phyloP scores from a whole-genome alignment of 2,329 filamentous ascomycete genomes.

The Claviceps sp. region DNA sequence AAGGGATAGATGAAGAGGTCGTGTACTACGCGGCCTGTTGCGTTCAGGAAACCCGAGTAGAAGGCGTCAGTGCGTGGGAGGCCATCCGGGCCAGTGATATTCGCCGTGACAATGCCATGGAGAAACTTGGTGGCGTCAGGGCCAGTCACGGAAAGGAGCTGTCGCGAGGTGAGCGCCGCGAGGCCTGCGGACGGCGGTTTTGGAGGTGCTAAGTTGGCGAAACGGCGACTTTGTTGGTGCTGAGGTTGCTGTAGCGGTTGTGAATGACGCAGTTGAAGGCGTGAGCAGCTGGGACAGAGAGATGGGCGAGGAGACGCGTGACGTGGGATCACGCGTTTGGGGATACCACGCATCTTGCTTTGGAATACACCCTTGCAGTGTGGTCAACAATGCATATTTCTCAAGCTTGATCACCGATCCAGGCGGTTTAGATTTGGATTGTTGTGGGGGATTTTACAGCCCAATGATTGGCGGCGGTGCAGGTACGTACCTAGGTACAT shows the following conservation, averaged over 20 bases:
- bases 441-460: too few species aligned
- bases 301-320: slow-evolving; percentile 14
- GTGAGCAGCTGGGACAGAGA: slow-evolving; percentile 5
- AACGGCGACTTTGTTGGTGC: slow-evolving; percentile 17
- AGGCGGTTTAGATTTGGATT: not conserved
- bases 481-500: too few species aligned
- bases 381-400: not conserved
- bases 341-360: slow-evolving; percentile 1
- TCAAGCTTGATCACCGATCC: not conserved
- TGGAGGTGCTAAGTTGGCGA: slow-evolving; percentile 19
- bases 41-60: slow-evolving; percentile 78
- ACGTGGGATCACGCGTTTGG: slow-evolving; percentile 12
- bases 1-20: slow-evolving; percentile 82
- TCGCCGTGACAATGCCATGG: slow-evolving; percentile 71
- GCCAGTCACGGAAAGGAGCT: slow-evolving; percentile 67
- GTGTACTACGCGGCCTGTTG: slow-evolving; percentile 69
- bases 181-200: slow-evolving; percentile 33
- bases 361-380: not conserved
- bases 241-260: not conserved
- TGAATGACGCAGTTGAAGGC: slow-evolving; percentile 6
- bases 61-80: slow-evolving; percentile 36
- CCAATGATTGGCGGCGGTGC: too few species aligned
- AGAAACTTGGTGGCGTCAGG: slow-evolving; percentile 72
- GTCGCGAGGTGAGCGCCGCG: slow-evolving; percentile 54
- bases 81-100: slow-evolving; percentile 24